Evolutionary conservation across 164 flowering plant species (phyloP), one percentile per base, ranked within the genome.

Genomic region (Vitis rotundifolia): DNA sequence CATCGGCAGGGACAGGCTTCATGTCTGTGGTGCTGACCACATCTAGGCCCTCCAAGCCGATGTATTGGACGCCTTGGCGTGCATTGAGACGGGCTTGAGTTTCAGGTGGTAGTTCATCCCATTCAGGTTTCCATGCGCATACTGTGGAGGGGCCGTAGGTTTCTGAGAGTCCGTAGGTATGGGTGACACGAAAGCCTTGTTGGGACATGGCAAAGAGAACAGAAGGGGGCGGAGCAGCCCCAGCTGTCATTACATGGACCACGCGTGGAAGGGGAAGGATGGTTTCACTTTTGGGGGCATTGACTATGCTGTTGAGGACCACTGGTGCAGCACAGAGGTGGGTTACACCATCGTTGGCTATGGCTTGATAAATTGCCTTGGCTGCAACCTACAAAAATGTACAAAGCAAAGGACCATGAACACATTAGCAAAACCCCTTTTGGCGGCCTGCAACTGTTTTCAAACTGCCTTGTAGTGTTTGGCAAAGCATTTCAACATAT

Each of bases 291-390:
- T 75, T 73, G 8, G 85, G 75, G 60, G 97, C 98, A 72, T 89
- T 90, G 49, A 88, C 86, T 11, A 95, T 79, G 76, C 85, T 66
- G 82, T 93, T 95, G 67, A 95, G 97, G 11, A 95, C 99, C 56
- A 93, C 92, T 22, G 99, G 99, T 9, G 99, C 99, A 8, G 96
- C 99, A 80, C 96, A 91, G 82, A 95, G 93, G 80, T 95, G 96
- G 37, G 96, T 93, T 61, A 93, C 98, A 2, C 88, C 86, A 8
- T 85, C 76, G 18, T 84, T 70, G 29, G 90, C 94, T 76, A 95
- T 93, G 52, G 94, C 94, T 4, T 82, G 81, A 75, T 93, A 95
- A 3, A 95, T 86, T 51, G 81, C 96, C 79, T 86, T 90, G 2
- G 97, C 94, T 18, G 94, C 76, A 12, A 93, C 99, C 99, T 95